Percentiles rank a stretch among this genome's conserved stretches.
Conservation (phyloP, 116 monocot species). For the Dioscorea cayenensis region DNA sequence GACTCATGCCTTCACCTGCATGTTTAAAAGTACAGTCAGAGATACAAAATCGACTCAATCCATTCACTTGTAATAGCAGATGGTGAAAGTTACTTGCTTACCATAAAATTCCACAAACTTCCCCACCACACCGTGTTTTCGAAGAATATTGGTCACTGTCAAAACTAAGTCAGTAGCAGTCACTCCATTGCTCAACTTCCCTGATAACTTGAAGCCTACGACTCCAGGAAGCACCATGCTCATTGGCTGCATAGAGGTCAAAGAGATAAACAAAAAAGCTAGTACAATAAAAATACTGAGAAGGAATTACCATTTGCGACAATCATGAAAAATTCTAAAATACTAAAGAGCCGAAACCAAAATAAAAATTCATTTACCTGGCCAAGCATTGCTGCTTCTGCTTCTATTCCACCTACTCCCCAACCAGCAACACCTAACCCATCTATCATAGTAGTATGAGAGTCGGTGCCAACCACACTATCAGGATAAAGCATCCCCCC, state of each 20-base stretch:
- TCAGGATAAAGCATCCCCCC: conserved; percentile 64
- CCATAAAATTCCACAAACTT: conserved; percentile 97
- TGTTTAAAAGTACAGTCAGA: neutral
- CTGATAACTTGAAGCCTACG: conserved; percentile 71
- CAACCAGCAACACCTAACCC: conserved; percentile 80
- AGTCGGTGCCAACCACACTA: conserved; percentile 80
- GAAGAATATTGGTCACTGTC: conserved; percentile 81
- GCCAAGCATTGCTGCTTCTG: conserved; percentile 85
- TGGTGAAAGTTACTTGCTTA: conserved; percentile 15
- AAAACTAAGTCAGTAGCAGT: conserved; percentile 91
- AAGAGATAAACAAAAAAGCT: neutral
- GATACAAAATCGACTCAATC: neutral
- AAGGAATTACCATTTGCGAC: neutral
- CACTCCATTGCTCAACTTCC: conserved; percentile 66
- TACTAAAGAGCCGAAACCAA: neutral
- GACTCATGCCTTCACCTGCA: conserved; percentile 52
- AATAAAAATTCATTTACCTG: conserved; percentile 39
- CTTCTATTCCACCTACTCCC: conserved; percentile 90
- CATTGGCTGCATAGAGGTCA: conserved; percentile 54
- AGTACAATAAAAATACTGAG: neutral
- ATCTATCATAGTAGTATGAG: conserved; percentile 85
- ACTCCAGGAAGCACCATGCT: conserved; percentile 93
- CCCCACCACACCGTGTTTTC: conserved; percentile 97
- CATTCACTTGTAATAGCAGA: neutral
- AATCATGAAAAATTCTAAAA: neutral